Evolutionary conservation across 225 moss, liverwort and hornwort species (phyloP).

Genomic region (Pseudisothecium myosuroides): DNA sequence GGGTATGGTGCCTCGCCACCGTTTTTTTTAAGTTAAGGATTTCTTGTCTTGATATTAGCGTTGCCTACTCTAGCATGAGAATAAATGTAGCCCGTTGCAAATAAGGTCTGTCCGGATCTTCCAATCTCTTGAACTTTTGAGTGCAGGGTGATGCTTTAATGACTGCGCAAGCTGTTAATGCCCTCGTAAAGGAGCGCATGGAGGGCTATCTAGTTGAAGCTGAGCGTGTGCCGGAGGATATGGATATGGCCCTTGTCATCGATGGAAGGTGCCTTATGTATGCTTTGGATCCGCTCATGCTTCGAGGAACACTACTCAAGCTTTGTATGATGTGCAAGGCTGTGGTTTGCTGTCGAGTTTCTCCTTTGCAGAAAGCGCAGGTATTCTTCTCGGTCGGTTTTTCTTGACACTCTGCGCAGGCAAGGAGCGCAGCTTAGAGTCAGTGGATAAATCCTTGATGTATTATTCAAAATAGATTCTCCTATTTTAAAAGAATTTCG

Average conservation of each 20-base stretch:
- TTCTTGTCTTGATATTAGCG: neutral
- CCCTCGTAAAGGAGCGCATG: constrained; percentile 54
- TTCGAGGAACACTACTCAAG: constrained; percentile 61
- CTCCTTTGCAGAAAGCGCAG: constrained; percentile 91
- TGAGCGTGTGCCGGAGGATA: constrained; percentile 20
- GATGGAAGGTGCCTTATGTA: constrained; percentile 93
- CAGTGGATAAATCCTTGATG: neutral
- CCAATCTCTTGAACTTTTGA: neutral
- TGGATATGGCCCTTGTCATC: constrained; percentile 81
- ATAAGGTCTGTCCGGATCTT: neutral
- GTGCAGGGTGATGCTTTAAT: constrained; percentile 65
- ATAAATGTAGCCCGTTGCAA: neutral
- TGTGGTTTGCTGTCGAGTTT: constrained; percentile 94
- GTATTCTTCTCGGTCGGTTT: constrained; percentile 18
- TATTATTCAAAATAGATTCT: neutral
- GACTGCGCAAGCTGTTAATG: constrained; percentile 68
- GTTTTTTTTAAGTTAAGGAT: neutral
- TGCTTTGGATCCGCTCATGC: constrained; percentile 66
- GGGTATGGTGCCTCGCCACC: constrained; percentile 24
- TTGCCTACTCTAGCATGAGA: neutral
- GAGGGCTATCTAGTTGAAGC: constrained; percentile 47
- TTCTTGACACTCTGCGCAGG: neutral
- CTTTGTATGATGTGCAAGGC: constrained; percentile 83
- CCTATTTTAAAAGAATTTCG: neutral
- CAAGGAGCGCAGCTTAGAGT: neutral